Evolutionary conservation across 1,284 basidiomycete species (phyloP).

Genomic region (Ganoderma leucocontextum): DNA sequence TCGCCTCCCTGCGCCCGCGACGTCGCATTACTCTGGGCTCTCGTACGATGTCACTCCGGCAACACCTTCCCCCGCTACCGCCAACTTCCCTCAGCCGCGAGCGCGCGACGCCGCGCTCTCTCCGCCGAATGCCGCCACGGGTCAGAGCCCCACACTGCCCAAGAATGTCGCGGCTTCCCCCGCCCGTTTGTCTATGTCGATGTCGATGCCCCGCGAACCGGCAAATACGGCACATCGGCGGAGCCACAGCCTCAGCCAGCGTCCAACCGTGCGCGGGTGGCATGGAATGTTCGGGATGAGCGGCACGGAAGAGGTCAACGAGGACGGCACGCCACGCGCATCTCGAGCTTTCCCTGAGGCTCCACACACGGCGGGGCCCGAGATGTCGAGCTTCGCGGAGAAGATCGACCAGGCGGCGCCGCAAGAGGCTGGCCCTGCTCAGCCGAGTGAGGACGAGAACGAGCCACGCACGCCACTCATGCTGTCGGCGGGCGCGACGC

Average conservation of each 20-base stretch:
- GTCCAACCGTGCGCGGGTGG: constrained; percentile 58
- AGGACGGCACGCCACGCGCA: constrained; percentile 46
- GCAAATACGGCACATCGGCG: constrained; percentile 73
- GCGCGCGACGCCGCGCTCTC: constrained; percentile 56
- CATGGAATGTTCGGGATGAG: constrained; percentile 58
- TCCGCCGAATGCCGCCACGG: constrained; percentile 11
- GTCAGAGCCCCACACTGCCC: constrained; percentile 27
- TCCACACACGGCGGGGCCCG: constrained; percentile 67
- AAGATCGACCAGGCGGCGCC: constrained; percentile 43
- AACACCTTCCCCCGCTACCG: constrained; percentile 61
- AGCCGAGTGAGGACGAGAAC: constrained; percentile 42
- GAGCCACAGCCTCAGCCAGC: constrained; percentile 81
- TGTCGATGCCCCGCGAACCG: constrained; percentile 64
- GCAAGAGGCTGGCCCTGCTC: constrained; percentile 28
- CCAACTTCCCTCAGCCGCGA: constrained; percentile 68
- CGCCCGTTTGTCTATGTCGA: constrained; percentile 39
- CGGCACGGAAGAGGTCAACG: constrained; percentile 47
- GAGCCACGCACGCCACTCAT: constrained; percentile 45
- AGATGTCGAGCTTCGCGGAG: constrained; percentile 58
- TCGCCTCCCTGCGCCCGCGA: constrained; percentile 81
- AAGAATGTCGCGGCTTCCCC: constrained; percentile 41
- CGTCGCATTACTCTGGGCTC: constrained; percentile 79
- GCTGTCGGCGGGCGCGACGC: constrained; percentile 66
- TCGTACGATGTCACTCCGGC: constrained; percentile 70
- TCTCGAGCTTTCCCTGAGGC: constrained; percentile 45